Evolutionary conservation across 129 eudicot genomes (phyloP).

Genomic region (Heracleum sosnowskyi): DNA sequence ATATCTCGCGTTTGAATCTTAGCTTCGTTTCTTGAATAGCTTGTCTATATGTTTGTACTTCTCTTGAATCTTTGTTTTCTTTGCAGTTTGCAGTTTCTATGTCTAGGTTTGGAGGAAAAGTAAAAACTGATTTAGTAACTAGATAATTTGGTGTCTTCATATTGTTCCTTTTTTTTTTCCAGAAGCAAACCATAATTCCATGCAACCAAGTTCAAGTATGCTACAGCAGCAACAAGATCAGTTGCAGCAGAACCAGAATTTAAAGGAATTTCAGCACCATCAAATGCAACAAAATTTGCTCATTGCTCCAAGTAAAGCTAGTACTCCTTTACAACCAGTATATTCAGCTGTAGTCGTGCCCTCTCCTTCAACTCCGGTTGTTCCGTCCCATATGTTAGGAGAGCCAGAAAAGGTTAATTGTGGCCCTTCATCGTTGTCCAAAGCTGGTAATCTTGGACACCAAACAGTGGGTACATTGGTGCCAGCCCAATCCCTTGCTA

Average conservation of each 20-base stretch:
- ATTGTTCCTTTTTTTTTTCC: no score
- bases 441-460: constrained; percentile 53
- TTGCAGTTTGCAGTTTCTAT: no score
- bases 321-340: constrained; percentile 68
- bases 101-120: no score
- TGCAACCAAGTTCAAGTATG: constrained; percentile 43
- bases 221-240: constrained; percentile 78
- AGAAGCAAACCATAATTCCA: constrained; percentile 33
- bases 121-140: no score
- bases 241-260: constrained; percentile 50
- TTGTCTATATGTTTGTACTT: no score
- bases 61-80: not conserved
- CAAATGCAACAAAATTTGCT: constrained; percentile 47
- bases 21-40: not conserved
- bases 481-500: constrained; percentile 64
- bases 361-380: no score
- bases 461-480: constrained; percentile 34
- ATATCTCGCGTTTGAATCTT: not conserved
- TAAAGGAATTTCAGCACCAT: constrained; percentile 41
- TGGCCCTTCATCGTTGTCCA: no score
- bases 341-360: constrained; percentile 69
- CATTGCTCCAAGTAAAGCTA: constrained; percentile 39
- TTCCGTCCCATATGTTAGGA: no score
- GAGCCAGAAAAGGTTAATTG: no score
- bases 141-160: no score